Evolutionary conservation across 352 stramenopile species (phyloP).

Genomic region (Aphanomyces cochlioides): DNA sequence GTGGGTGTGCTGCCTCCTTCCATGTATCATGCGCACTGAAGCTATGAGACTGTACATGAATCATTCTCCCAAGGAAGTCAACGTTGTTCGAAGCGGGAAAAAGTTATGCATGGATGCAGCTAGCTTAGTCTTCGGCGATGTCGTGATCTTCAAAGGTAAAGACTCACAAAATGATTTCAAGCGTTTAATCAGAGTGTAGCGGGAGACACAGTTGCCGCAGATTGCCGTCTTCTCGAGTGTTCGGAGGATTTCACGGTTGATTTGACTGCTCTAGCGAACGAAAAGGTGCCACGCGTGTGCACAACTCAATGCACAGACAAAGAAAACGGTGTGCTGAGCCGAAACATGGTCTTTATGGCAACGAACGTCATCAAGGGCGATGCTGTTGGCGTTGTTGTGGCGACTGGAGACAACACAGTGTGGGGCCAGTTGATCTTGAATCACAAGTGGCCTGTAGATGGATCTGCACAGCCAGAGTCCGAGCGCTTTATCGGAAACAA

Average conservation of each 20-base stretch:
- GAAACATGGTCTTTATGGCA: slow-evolving; percentile 74
- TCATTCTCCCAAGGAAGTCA: slow-evolving; percentile 83
- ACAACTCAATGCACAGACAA: slow-evolving; percentile 24
- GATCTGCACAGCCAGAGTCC: slow-evolving; percentile 8
- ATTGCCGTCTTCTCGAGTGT: slow-evolving; percentile 79
- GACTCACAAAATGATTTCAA: neutral
- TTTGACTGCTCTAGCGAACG: slow-evolving; percentile 24
- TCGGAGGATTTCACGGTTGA: slow-evolving; percentile 51
- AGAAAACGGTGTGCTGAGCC: slow-evolving; percentile 40
- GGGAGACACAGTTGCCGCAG: slow-evolving; percentile 87
- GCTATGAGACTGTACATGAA: slow-evolving; percentile 88
- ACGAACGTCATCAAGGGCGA: slow-evolving; percentile 48
- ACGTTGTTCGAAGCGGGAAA: slow-evolving; percentile 74
- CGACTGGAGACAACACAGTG: slow-evolving; percentile 64
- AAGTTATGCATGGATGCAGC: slow-evolving; percentile 88
- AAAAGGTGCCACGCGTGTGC: slow-evolving; percentile 18
- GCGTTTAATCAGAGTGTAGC: slow-evolving; percentile 27
- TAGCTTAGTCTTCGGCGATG: slow-evolving; percentile 88
- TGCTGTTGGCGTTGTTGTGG: slow-evolving; percentile 62
- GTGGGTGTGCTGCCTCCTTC: slow-evolving; percentile 92
- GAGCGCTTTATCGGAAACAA: slow-evolving; percentile 30
- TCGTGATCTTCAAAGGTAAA: slow-evolving; percentile 82
- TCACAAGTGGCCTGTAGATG: slow-evolving; percentile 52
- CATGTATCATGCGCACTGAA: slow-evolving; percentile 87
- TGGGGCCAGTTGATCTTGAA: slow-evolving; percentile 61